Percentiles rank a stretch among this genome's conserved stretches.
Conservation (phyloP, 1,284 basidiomycete species). For the Cryptococcus depauperatus region DNA sequence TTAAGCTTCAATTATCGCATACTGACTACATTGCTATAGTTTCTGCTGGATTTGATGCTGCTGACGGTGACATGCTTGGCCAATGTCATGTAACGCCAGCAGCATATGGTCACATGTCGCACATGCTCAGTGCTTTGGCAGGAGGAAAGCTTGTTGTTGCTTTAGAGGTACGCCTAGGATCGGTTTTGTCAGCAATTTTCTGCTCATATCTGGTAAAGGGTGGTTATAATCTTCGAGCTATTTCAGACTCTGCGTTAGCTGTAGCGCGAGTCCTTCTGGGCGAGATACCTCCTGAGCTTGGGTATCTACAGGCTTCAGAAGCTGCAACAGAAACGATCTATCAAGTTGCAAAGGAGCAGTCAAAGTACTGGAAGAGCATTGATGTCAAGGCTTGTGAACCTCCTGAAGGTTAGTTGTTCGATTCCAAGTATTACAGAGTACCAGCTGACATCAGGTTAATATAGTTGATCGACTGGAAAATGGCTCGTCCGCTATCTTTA, state of each 20-base stretch:
- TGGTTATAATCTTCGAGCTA: slow-evolving; percentile 88
- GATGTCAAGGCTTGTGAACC: slow-evolving; percentile 70
- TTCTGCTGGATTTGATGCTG: slow-evolving; percentile 96
- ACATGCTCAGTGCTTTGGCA: slow-evolving; percentile 85
- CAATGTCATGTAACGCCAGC: slow-evolving; percentile 81
- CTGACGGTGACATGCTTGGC: slow-evolving; percentile 83
- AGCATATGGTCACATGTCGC: slow-evolving; percentile 98
- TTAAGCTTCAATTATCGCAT: too few species aligned
- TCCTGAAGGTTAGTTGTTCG: slow-evolving; percentile 45
- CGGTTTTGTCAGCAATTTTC: background rate
- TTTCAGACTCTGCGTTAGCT: slow-evolving; percentile 76
- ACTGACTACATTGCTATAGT: slow-evolving; percentile 50
- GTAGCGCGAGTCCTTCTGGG: slow-evolving; percentile 80
- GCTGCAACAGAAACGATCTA: slow-evolving; percentile 77
- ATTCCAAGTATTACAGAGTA: background rate
- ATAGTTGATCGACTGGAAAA: slow-evolving; percentile 11
- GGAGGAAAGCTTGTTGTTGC: slow-evolving; percentile 84
- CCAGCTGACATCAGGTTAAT: background rate
- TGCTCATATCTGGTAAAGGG: slow-evolving; percentile 54
- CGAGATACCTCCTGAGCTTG: slow-evolving; percentile 67
- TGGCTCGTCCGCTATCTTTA: slow-evolving; percentile 17
- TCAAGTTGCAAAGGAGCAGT: slow-evolving; percentile 76
- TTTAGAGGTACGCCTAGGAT: slow-evolving; percentile 60
- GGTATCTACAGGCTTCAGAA: slow-evolving; percentile 59
- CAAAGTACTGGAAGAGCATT: slow-evolving; percentile 81